These are phyloP conservation scores for Fusarium sublunatum DNA, from an alignment of 2,329 filamentous ascomycete species.

Conservation along the genomic window DNA sequence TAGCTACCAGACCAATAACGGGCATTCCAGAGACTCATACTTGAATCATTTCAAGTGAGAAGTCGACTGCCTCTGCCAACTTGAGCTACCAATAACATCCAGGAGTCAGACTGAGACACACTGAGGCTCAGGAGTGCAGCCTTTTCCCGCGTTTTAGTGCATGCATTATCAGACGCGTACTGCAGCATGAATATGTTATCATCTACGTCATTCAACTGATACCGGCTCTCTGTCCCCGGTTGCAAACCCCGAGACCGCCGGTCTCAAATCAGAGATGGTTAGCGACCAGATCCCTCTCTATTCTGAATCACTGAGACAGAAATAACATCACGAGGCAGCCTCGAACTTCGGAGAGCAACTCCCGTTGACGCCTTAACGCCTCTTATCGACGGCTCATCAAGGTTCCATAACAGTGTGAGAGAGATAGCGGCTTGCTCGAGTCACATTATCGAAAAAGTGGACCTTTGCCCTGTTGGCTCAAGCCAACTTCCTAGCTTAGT, in stretches of 20 bases:
- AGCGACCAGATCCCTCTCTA: neutral
- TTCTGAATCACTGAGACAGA: neutral
- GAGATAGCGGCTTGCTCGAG: conserved; percentile 26
- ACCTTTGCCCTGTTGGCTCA: conserved; percentile 26
- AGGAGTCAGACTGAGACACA: conserved; percentile 5
- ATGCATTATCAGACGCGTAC: conserved; percentile 34
- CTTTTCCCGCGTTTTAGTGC: conserved; percentile 35
- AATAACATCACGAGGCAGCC: conserved; percentile 6
- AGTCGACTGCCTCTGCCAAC: too few species aligned
- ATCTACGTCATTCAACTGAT: conserved; percentile 30
- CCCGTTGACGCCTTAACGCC: conserved; percentile 25
- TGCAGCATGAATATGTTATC: conserved; percentile 15
- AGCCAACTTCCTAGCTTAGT: conserved; percentile 20
- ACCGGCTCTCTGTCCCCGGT: conserved; percentile 4
- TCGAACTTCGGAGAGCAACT: conserved; percentile 8
- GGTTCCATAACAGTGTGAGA: conserved; percentile 28
- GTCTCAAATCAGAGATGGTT: neutral
- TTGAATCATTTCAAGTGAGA: too few species aligned
- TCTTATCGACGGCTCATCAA: conserved; percentile 45
- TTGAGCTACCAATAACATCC: too few species aligned
- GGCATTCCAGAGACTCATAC: too few species aligned
- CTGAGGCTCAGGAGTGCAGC: neutral
- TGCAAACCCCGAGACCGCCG: neutral
- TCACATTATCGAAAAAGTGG: conserved; percentile 43
- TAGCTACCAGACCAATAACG: too few species aligned